These are phyloP conservation scores for Mollisiaceae sp. DNA, from an alignment of 2,329 filamentous ascomycete genomes.

Conservation along the genomic window DNA sequence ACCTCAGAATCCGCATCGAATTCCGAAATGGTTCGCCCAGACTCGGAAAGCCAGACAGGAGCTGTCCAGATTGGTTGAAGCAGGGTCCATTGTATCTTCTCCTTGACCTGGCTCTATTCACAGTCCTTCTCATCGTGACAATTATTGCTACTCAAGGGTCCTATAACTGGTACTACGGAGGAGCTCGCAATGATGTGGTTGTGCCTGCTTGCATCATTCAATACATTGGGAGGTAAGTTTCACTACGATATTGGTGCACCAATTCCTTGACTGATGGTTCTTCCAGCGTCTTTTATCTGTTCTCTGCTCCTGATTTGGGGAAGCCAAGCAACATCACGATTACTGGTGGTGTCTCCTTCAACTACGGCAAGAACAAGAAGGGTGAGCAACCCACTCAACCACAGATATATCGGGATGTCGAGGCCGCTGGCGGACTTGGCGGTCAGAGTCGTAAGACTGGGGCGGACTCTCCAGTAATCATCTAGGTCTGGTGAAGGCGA, in stretches of 20 bases:
- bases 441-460: slow-evolving; percentile 7
- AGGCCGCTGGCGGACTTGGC: slow-evolving; percentile 10
- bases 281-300: slow-evolving; percentile 4
- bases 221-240: slow-evolving; percentile 8
- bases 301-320: slow-evolving; percentile 13
- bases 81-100: neutral
- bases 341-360: slow-evolving; percentile 12
- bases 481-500: slow-evolving; percentile 1
- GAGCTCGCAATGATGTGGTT: neutral
- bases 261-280: neutral
- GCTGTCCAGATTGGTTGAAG: slow-evolving; percentile 9
- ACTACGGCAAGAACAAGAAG: slow-evolving; percentile 1
- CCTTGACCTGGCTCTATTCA: neutral
- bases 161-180: neutral
- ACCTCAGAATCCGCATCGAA: slow-evolving; percentile 11
- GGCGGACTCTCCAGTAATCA: slow-evolving; percentile 5
- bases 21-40: slow-evolving; percentile 3
- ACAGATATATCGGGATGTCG: slow-evolving; percentile 9
- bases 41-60: neutral
- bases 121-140: neutral
- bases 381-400: neutral
- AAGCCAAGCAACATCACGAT: slow-evolving; percentile 18
- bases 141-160: slow-evolving; percentile 1
- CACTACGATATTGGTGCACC: neutral
- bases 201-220: slow-evolving; percentile 3